These are phyloP conservation scores for Cicer judaicum DNA, from an alignment of 306 rosid species.

Conservation along the genomic window DNA sequence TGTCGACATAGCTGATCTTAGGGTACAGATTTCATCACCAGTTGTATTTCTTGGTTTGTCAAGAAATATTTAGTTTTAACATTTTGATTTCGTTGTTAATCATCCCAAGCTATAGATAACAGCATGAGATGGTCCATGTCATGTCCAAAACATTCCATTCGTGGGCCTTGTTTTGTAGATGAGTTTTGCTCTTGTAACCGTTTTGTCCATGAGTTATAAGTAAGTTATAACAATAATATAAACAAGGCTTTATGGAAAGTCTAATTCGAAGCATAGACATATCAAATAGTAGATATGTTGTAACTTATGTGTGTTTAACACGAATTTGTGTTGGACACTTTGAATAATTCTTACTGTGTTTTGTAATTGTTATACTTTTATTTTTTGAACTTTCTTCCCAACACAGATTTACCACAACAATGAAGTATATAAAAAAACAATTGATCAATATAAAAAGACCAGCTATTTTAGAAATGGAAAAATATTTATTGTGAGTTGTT, in stretches of 20 bases:
- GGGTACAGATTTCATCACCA: slow-evolving; percentile 81
- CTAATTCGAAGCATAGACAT: slow-evolving; percentile 1
- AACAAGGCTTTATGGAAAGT: slow-evolving; percentile 8
- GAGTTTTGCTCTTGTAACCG: slow-evolving; percentile 32
- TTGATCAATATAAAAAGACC: neutral
- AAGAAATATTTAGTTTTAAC: slow-evolving; percentile 50
- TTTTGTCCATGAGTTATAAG: slow-evolving; percentile 37
- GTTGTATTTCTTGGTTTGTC: slow-evolving; percentile 82
- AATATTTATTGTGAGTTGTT: neutral
- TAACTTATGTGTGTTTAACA: slow-evolving; percentile 5
- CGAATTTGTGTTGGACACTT: slow-evolving; percentile 6
- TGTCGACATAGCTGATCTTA: slow-evolving; percentile 86
- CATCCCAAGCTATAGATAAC: slow-evolving; percentile 42
- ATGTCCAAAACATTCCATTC: slow-evolving; percentile 41
- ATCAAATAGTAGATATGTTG: neutral
- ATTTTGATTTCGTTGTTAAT: slow-evolving; percentile 7
- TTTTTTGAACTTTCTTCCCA: neutral
- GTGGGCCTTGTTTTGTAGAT: slow-evolving; percentile 34
- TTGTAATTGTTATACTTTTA: neutral
- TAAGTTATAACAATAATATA: slow-evolving; percentile 3
- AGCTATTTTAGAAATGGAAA: neutral
- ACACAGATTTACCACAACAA: neutral
- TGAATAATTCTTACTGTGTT: neutral
- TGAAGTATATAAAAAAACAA: neutral
- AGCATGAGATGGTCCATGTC: slow-evolving; percentile 35